A percentile compares a stretch with the other conserved stretches of the same genome.
Evolutionary conservation across 352 stramenopile species (phyloP).

Genomic region (Phytophthora ramorum): DNA sequence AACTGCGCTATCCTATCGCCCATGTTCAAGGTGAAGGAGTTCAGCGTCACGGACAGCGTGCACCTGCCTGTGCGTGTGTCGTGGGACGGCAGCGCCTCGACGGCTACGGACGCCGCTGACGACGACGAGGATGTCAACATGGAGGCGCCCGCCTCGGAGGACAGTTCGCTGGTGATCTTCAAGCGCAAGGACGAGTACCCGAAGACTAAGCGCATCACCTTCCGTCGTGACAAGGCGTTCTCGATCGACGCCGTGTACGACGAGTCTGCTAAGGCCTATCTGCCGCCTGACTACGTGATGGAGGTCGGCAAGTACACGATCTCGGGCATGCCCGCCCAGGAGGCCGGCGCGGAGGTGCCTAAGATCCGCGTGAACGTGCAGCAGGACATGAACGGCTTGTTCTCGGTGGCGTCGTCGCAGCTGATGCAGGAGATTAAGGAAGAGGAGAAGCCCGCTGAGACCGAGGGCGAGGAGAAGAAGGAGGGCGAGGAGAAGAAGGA

Average conservation of each 20-base stretch:
- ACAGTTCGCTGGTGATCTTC: slow-evolving; percentile 95
- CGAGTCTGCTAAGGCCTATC: slow-evolving; percentile 67
- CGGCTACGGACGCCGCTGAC: slow-evolving; percentile 54
- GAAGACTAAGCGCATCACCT: slow-evolving; percentile 97
- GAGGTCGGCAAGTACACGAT: slow-evolving; percentile 95
- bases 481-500: slow-evolving; percentile 73
- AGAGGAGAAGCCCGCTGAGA: slow-evolving; percentile 70
- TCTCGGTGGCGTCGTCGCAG: slow-evolving; percentile 95
- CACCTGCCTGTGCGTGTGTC: slow-evolving; percentile 95
- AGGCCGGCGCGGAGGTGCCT: slow-evolving; percentile 78
- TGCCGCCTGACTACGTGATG: slow-evolving; percentile 77
- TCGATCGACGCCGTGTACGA: slow-evolving; percentile 93
- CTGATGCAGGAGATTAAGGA: slow-evolving; percentile 98
- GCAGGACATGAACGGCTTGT: slow-evolving; percentile 97
- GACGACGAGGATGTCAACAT: slow-evolving; percentile 91
- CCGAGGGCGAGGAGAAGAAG: slow-evolving; percentile 64
- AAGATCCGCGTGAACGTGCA: slow-evolving; percentile 98
- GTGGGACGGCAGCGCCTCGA: slow-evolving; percentile 87
- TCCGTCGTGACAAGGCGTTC: slow-evolving; percentile 94
- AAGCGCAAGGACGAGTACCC: slow-evolving; percentile 96
- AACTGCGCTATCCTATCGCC: slow-evolving; percentile 99
- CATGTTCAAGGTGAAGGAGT: slow-evolving; percentile 97
- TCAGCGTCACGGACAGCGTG: slow-evolving; percentile 87
- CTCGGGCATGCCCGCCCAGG: slow-evolving; percentile 82
- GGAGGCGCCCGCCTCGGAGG: slow-evolving; percentile 52